A percentile compares a stretch with the other conserved stretches of the same genome.
These are phyloP conservation scores for Serendipita sp. DNA, from an alignment of 768 basidiomycete species.

Conservation along the genomic window DNA sequence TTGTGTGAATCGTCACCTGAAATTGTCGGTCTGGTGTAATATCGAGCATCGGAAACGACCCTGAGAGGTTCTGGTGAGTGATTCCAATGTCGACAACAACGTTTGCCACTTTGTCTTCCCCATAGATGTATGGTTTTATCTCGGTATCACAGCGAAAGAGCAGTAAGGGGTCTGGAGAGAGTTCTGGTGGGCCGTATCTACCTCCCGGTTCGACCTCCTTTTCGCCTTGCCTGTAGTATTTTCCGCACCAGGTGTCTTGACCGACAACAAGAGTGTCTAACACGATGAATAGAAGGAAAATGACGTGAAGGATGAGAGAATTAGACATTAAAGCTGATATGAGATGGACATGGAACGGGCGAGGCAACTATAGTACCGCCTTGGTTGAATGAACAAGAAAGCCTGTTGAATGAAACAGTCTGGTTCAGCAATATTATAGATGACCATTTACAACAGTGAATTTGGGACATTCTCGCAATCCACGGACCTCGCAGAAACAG, in stretches of 20 bases:
- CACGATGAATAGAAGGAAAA: no score
- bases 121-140: neutral
- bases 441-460: no score
- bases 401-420: no score
- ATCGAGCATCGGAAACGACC: slow-evolving; percentile 5
- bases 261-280: neutral
- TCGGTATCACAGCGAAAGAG: neutral
- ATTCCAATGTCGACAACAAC: neutral
- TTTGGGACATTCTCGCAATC: no score
- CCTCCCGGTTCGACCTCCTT: neutral
- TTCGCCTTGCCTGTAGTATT: neutral
- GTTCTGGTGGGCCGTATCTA: neutral
- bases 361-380: no score
- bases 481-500: no score
- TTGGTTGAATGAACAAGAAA: no score
- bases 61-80: slow-evolving; percentile 8
- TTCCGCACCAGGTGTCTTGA: neutral
- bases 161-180: neutral
- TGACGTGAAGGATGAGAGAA: no score
- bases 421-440: no score
- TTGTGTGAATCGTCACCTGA: neutral
- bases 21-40: neutral
- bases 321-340: no score
- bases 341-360: no score
- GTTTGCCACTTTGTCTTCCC: neutral